phyloP scores from a whole-genome alignment of 805 yeast species.

The Brettanomyces bruxellensis region DNA sequence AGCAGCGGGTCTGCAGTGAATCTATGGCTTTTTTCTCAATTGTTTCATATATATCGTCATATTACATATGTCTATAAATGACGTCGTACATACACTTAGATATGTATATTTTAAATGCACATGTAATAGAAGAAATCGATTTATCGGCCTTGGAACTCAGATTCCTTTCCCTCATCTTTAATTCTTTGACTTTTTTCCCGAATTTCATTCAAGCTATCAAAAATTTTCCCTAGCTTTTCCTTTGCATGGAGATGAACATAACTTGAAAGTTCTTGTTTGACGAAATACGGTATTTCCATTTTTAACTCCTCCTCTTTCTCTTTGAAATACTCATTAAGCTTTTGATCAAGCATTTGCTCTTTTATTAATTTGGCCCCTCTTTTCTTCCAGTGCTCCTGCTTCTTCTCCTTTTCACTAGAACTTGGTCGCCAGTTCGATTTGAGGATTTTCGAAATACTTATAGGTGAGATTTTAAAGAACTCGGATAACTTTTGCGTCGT shows the following conservation, averaged over 20 bases:
- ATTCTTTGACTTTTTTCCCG: conserved; percentile 11
- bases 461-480: conserved; percentile 67
- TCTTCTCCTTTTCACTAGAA: conserved; percentile 37
- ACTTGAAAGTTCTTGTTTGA: conserved; percentile 18
- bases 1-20: too few relatives aligned
- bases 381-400: conserved; percentile 43
- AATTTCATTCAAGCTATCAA: conserved; percentile 15
- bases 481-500: conserved; percentile 51
- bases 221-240: conserved; percentile 14
- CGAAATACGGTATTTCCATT: conserved; percentile 22
- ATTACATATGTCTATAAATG: not conserved
- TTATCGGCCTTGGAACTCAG: not conserved
- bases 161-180: conserved; percentile 5
- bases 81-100: not conserved
- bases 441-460: conserved; percentile 71
- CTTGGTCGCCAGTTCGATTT: conserved; percentile 70
- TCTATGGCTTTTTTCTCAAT: too few relatives aligned
- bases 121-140: not conserved
- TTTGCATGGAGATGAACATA: conserved; percentile 17
- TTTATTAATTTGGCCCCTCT: conserved; percentile 31
- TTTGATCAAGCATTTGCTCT: conserved; percentile 15
- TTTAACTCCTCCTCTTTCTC: conserved; percentile 20
- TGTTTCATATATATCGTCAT: not conserved
- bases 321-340: conserved; percentile 19
- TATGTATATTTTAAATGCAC: not conserved